Base-by-base conservation (phyloP, 2,329 filamentous ascomycete species). In the Aspergillus melleus region DNA sequence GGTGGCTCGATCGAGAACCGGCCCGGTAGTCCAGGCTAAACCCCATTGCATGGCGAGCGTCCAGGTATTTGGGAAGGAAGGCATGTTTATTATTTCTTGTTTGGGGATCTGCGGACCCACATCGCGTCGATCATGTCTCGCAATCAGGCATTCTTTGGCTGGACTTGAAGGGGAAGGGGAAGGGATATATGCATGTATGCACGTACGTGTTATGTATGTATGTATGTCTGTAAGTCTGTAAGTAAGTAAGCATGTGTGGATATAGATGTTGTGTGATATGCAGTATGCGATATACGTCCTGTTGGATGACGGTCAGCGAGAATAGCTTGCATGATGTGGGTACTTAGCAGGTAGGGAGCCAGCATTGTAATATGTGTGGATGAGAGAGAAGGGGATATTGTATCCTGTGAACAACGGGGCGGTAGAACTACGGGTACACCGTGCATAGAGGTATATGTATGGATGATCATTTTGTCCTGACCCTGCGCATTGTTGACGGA, bases 51-150 rank as follows among this genome's bases (percentile, higher is more conserved):
- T 53, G 20, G 19, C 24, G 20, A 36, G 51, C 51, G 44, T 51
- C 55, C 59, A 50, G 59, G 55, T 61, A 58, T 58, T 47, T 55
- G 55, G 55, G 59, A 58, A 19, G 49, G 12, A 53, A 46, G 52
- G 53, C 26, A 55, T 59, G 57, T 52, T 46, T 24, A 52, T 51
- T 36, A 16, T 55, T 42, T 54, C 30, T 59, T 50, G 46, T 39
- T 46, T 51, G 46, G 52, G 24, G 19, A 55, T 30, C 19, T 24
- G 14, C 14, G 14, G 12, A n/a, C 4, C 36, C 30, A 26, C 29
- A n/a, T 26, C 20, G 16, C 16, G 51, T 54, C 30, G 30, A 54
- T 44, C 26, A 26, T 55, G 39, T 46, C 47, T 55, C 26, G 24
- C 20, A 32, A 51, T 30, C 20, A 32, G 44, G 44, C 44, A 47